These are phyloP conservation scores for Carpinus viminea DNA, from an alignment of 306 rosid genomes.

Conservation along the genomic window DNA sequence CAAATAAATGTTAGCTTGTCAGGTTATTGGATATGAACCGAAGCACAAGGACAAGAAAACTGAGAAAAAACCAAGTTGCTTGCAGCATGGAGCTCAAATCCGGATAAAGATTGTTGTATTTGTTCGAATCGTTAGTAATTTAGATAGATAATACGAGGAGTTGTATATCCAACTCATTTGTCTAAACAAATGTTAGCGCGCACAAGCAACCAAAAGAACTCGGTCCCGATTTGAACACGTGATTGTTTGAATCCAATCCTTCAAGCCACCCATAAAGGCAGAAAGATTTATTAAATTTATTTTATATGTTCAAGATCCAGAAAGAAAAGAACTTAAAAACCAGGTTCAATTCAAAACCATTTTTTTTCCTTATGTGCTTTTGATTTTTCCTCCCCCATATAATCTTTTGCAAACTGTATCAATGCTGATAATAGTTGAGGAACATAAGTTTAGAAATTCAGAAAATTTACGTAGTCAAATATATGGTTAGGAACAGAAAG, in stretches of 20 bases:
- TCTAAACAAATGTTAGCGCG: too few species aligned
- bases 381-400: conserved; percentile 29
- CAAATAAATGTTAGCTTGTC: too few species aligned
- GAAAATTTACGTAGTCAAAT: not conserved
- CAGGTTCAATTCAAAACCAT: not conserved
- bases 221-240: too few species aligned
- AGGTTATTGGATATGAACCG: too few species aligned
- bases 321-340: not conserved
- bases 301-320: not conserved
- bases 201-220: too few species aligned
- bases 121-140: too few species aligned
- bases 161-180: too few species aligned
- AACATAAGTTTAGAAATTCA: not conserved
- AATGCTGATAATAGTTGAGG: not conserved
- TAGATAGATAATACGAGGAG: too few species aligned
- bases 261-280: not conserved
- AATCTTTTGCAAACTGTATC: conserved; percentile 11
- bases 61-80: not conserved
- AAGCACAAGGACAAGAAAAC: not conserved
- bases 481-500: not conserved
- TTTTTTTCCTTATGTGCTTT: not conserved
- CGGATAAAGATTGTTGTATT: too few species aligned
- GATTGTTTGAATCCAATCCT: too few species aligned
- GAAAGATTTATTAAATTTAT: not conserved
- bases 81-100: not conserved